Percentiles rank a stretch among this genome's conserved stretches.
Conservation (phyloP, 371 early-diverging fungal species). For the Dichotomocladium elegans region DNA sequence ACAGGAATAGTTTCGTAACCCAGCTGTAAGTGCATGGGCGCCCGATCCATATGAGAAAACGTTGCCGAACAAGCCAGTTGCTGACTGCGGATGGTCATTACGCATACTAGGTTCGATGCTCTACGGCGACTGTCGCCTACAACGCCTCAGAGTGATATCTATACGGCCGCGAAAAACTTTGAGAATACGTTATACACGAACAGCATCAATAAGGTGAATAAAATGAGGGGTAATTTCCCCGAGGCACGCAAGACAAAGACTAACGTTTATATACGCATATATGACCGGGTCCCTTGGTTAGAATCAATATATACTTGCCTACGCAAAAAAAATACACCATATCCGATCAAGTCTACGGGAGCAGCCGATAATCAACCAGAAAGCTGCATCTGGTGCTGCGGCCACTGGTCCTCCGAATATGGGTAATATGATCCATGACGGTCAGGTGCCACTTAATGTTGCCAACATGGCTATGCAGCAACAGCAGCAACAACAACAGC, state of each 20-base stretch:
- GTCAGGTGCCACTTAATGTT: slow-evolving; percentile 24
- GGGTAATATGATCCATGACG: slow-evolving; percentile 29
- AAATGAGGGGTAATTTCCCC: slow-evolving; percentile 1
- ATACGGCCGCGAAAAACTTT: slow-evolving; percentile 36
- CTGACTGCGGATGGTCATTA: too few species aligned
- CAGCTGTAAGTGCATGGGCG: slow-evolving; percentile 38
- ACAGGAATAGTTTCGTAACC: slow-evolving; percentile 32
- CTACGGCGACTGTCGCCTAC: slow-evolving; percentile 31
- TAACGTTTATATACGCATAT: not conserved
- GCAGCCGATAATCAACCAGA: slow-evolving; percentile 10
- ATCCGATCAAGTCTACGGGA: slow-evolving; percentile 28
- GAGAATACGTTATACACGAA: slow-evolving; percentile 31
- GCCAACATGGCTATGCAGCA: slow-evolving; percentile 27
- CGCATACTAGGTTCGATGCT: too few species aligned
- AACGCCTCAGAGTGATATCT: slow-evolving; percentile 33
- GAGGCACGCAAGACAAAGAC: not conserved
- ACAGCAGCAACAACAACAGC: slow-evolving; percentile 40
- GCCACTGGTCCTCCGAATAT: slow-evolving; percentile 9
- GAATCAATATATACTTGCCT: slow-evolving; percentile 39
- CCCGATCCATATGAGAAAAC: too few species aligned
- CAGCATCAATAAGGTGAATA: slow-evolving; percentile 40
- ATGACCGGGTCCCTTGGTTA: slow-evolving; percentile 5
- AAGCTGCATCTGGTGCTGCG: slow-evolving; percentile 9
- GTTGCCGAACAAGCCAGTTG: too few species aligned
- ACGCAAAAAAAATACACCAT: slow-evolving; percentile 34